A percentile compares a stretch with the other conserved stretches of the same genome.
These are phyloP conservation scores for Aegle marmelos DNA, from an alignment of 345 rosid species.

Conservation along the genomic window DNA sequence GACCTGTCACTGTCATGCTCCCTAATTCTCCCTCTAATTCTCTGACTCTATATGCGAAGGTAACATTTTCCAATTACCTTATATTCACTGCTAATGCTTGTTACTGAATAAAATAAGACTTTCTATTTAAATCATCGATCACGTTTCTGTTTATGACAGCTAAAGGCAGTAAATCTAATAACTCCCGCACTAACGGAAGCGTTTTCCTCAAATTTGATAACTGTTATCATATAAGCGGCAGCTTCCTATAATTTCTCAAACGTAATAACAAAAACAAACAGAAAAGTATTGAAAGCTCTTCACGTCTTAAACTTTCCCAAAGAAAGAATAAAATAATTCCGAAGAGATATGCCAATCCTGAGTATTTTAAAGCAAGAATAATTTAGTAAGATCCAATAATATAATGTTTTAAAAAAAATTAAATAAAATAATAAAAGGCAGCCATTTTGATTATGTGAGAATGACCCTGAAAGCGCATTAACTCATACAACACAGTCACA, in stretches of 20 bases:
- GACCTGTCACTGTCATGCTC: conserved; percentile 36
- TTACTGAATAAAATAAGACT: background rate
- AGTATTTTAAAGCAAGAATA: conserved; percentile 6
- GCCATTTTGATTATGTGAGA: conserved; percentile 23
- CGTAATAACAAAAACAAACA: background rate
- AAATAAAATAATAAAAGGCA: conserved; percentile 5
- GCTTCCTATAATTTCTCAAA: conserved; percentile 1
- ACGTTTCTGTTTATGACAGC: conserved; percentile 6
- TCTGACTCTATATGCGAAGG: no score
- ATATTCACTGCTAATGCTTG: background rate
- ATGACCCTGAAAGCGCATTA: conserved; percentile 11
- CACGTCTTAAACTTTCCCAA: background rate
- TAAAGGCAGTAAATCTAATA: conserved; percentile 1
- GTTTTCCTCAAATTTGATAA: background rate
- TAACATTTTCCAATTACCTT: background rate
- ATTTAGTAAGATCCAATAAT: conserved; percentile 18
- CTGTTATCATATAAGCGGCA: background rate
- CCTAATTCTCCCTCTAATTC: conserved; percentile 32
- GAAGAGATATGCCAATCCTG: conserved; percentile 14
- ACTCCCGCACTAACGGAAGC: background rate
- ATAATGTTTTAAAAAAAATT: background rate
- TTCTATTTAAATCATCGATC: background rate
- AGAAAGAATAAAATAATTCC: conserved; percentile 18
- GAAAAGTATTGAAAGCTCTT: background rate
- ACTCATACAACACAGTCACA: background rate